Evolutionary conservation across 208 protist genomes (phyloP), one percentile per base, ranked within the genome.

Genomic region (Strigomonas culicis): DNA sequence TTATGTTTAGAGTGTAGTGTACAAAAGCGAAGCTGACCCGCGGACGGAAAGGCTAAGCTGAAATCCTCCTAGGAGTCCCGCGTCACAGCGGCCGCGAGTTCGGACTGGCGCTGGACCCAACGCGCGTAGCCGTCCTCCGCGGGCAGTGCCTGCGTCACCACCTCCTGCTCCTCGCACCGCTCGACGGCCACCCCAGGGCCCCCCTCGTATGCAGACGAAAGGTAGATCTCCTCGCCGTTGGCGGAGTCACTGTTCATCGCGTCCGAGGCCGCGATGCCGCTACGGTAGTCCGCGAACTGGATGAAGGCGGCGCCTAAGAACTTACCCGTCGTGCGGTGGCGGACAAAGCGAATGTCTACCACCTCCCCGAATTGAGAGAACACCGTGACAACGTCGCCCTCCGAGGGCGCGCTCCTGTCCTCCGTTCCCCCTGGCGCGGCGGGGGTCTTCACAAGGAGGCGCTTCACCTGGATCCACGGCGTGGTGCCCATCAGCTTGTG

Each of bases 281-380:
- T 93, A n/a, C 73, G 77, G 53, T 82, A 88, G 58, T 93, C 77
- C 4, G 39, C 69, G 60, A 85, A 96, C 55, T 80, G 72, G 7
- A 96, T 77, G 77, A 93, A 96, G 0, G 83, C 82, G 19, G 83
- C 89, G 46, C 90, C 90, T 2, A 92, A 59, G 67, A 96, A 92
- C 1, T 75, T 65, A 4, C 90, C 86, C 0, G 72, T 91, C 30
- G 79, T 80, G 15, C 63, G 60, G 46, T 93, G 79, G 1, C 90
- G 86, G 28, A 91, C 68, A 72, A 89, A 90, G 2, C 81, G 82
- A 11, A 96, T 84, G 62, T 93, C 85, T 1, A 67, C 44, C 8
- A 96, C 70, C 49, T 92, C 77, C 44, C 90, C 90, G 59, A 96
- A 96, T 63, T 96, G 90, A 1, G 90, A 93, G 49, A 96, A 96